phyloP scores from a whole-genome alignment of 495 filamentous ascomycete species.

The Aspergillus campestris region DNA sequence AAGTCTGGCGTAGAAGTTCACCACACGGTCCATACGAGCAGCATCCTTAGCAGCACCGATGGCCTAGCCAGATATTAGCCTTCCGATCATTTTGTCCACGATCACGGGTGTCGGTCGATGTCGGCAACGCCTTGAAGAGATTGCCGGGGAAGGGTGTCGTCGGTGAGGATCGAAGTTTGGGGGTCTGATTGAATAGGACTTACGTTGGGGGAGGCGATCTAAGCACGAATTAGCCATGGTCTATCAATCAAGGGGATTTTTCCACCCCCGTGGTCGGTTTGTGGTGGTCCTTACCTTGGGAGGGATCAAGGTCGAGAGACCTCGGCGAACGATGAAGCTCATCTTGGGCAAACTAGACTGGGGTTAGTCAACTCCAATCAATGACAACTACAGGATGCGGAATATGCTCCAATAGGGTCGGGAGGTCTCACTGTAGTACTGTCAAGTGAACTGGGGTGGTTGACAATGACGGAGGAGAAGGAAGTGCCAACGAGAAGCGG shows the following conservation, averaged over 20 bases:
- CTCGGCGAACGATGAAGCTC: conserved; percentile 82
- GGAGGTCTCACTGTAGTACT: conserved; percentile 25
- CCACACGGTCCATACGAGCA: conserved; percentile 88
- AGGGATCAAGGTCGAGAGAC: conserved; percentile 95
- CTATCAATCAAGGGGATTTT: not conserved
- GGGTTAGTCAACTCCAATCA: conserved; percentile 20
- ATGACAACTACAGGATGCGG: not conserved
- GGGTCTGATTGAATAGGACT: conserved; percentile 31
- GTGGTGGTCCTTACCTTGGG: conserved; percentile 66
- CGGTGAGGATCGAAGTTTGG: conserved; percentile 9
- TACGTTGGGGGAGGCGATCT: conserved; percentile 92
- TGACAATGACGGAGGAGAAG: conserved; percentile 28
- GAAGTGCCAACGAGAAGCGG: conserved; percentile 30
- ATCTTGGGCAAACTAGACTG: conserved; percentile 51
- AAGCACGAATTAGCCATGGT: conserved; percentile 21
- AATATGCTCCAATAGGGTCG: no score
- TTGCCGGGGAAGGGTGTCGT: conserved; percentile 17
- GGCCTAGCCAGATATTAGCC: conserved; percentile 46
- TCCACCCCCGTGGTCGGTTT: not conserved
- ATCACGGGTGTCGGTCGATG: no score
- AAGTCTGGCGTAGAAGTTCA: conserved; percentile 96
- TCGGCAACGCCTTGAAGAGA: conserved; percentile 3
- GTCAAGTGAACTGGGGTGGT: conserved; percentile 27
- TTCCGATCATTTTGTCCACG: no score
- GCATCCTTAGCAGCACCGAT: conserved; percentile 92